These are phyloP conservation scores for Phaeosphaeriaceae sp. DNA, from an alignment of 2,329 filamentous ascomycete species.

Conservation along the genomic window DNA sequence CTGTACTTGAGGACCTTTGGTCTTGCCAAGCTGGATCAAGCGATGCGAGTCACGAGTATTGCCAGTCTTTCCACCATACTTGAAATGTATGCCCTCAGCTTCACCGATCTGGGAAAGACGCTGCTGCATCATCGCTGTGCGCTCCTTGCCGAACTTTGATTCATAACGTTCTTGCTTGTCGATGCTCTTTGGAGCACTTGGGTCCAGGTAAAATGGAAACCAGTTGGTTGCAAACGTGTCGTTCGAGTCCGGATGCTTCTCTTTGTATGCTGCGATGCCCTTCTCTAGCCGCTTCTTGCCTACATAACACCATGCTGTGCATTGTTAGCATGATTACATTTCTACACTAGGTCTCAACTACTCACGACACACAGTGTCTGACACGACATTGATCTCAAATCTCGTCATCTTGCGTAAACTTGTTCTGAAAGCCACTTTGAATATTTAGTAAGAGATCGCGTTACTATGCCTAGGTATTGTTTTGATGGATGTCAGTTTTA, in stretches of 20 bases:
- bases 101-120: slow-evolving; percentile 66
- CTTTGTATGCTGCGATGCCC: slow-evolving; percentile 72
- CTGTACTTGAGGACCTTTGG: slow-evolving; percentile 59
- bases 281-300: slow-evolving; percentile 77
- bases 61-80: slow-evolving; percentile 73
- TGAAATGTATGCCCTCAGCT: slow-evolving; percentile 75
- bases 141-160: slow-evolving; percentile 69
- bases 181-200: slow-evolving; percentile 62
- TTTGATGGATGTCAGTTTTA: neutral
- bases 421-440: slow-evolving; percentile 44
- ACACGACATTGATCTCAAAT: slow-evolving; percentile 76
- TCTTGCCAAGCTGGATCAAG: slow-evolving; percentile 69
- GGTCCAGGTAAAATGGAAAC: slow-evolving; percentile 83
- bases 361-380: slow-evolving; percentile 81
- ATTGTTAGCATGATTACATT: slow-evolving; percentile 8
- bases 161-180: slow-evolving; percentile 66
- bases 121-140: slow-evolving; percentile 63
- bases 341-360: neutral
- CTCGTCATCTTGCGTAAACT: slow-evolving; percentile 53
- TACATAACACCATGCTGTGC: slow-evolving; percentile 67
- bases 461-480: neutral
- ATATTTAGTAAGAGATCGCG: slow-evolving; percentile 1
- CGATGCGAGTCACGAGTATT: slow-evolving; percentile 83
- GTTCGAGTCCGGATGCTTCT: slow-evolving; percentile 63
- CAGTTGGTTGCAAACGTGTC: slow-evolving; percentile 78